Percentiles rank a stretch among this genome's conserved stretches.
Conservation (phyloP, 495 filamentous ascomycete species). For the Aspergillus steynii region DNA sequence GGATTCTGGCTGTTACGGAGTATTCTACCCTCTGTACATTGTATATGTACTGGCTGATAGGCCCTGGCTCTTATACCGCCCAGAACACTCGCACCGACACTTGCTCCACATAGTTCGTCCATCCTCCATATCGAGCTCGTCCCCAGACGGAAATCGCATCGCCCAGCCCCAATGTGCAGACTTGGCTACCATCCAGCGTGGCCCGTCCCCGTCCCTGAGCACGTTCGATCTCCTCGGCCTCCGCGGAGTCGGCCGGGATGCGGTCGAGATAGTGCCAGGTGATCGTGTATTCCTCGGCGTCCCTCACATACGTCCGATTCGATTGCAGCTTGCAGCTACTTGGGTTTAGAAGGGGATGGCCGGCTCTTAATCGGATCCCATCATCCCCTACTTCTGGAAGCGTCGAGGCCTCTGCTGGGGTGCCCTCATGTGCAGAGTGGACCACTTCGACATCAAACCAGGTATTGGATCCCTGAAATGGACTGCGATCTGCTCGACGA, state of each 20-base stretch:
- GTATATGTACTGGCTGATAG: not conserved
- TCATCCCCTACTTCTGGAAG: slow-evolving; percentile 11
- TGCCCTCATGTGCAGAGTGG: slow-evolving; percentile 23
- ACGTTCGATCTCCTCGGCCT: slow-evolving; percentile 39
- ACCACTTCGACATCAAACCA: slow-evolving; percentile 68
- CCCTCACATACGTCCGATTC: slow-evolving; percentile 43
- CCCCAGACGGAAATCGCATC: slow-evolving; percentile 69
- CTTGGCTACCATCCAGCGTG: slow-evolving; percentile 56
- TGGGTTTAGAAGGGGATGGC: slow-evolving; percentile 44
- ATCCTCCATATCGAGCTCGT: slow-evolving; percentile 60
- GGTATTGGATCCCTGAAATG: slow-evolving; percentile 60
- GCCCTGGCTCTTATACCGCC: slow-evolving; percentile 47
- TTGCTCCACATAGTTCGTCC: slow-evolving; percentile 58
- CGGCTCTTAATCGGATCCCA: slow-evolving; percentile 22
- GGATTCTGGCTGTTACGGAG: too few species aligned
- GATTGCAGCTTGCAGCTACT: slow-evolving; percentile 49
- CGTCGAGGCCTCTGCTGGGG: slow-evolving; percentile 2
- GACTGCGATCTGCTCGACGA: slow-evolving; percentile 31
- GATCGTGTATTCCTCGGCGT: slow-evolving; percentile 44
- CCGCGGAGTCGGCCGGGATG: slow-evolving; percentile 45
- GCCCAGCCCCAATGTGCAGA: slow-evolving; percentile 58
- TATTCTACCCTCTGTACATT: too few species aligned
- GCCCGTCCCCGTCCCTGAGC: slow-evolving; percentile 50
- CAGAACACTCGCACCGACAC: slow-evolving; percentile 64
- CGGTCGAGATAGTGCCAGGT: slow-evolving; percentile 58